These are phyloP conservation scores for Singerocomus inundabilis DNA, from an alignment of 1,284 basidiomycete species.

Conservation along the genomic window DNA sequence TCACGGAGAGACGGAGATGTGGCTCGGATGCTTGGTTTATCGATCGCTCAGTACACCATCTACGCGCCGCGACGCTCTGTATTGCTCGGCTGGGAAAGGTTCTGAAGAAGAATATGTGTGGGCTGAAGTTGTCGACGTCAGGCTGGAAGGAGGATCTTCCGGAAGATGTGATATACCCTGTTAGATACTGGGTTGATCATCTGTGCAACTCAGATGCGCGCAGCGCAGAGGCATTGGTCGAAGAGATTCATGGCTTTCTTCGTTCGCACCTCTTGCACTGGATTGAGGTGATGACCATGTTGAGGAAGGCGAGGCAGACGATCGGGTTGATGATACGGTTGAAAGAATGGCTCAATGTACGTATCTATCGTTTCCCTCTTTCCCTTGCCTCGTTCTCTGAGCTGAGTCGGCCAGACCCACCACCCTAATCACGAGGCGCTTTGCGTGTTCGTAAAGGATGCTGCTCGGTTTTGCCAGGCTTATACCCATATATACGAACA, in stretches of 20 bases:
- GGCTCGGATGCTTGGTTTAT: conserved; percentile 31
- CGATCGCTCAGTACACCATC: conserved; percentile 22
- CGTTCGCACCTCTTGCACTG: conserved; percentile 32
- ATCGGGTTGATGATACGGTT: conserved; percentile 27
- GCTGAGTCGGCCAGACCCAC: conserved; percentile 10
- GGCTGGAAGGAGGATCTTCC: conserved; percentile 17
- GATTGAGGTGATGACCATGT: conserved; percentile 32
- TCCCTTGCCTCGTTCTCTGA: conserved; percentile 1
- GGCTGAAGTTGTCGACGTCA: conserved; percentile 19
- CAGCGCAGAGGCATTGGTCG: conserved; percentile 2
- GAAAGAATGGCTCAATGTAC: conserved; percentile 30
- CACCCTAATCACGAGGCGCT: conserved; percentile 16
- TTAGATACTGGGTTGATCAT: conserved; percentile 30
- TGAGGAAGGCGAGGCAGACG: conserved; percentile 34
- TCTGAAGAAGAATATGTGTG: conserved; percentile 31
- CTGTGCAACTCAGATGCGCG: conserved; percentile 19
- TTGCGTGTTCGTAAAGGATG: conserved; percentile 22
- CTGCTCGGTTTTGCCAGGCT: conserved; percentile 34
- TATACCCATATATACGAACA: conserved; percentile 33
- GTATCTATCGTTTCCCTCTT: conserved; percentile 1
- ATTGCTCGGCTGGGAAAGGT: conserved; percentile 16
- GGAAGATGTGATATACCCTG: conserved; percentile 28
- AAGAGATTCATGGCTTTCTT: conserved; percentile 23
- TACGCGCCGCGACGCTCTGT: conserved; percentile 28
- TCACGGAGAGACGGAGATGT: conserved; percentile 31